Evolutionary conservation across 2,329 filamentous ascomycete species (phyloP).

Genomic region (Zymoseptoria crescenta): DNA sequence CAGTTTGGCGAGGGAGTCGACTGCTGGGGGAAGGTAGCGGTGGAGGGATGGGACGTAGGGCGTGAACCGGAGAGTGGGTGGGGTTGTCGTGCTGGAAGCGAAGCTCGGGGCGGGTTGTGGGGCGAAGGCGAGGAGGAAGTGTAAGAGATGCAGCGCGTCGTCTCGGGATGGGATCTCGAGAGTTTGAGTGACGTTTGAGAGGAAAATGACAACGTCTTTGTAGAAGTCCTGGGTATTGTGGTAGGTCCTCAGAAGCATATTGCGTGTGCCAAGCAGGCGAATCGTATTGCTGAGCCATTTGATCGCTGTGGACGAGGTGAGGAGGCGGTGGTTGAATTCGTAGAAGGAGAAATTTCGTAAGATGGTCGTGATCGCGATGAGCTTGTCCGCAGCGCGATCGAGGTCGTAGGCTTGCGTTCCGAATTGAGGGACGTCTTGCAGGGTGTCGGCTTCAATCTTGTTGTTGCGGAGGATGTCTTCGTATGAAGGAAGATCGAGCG

Average conservation of each 20-base stretch:
- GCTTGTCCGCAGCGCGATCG: constrained; percentile 74
- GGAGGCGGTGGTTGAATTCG: constrained; percentile 64
- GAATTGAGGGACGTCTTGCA: constrained; percentile 66
- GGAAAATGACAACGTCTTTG: constrained; percentile 83
- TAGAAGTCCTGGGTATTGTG: constrained; percentile 89
- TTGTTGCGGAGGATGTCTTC: constrained; percentile 81
- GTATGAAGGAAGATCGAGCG: constrained; percentile 73
- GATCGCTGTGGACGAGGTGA: constrained; percentile 71
- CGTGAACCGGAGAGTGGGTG: constrained; percentile 61
- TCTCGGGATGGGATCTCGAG: constrained; percentile 79
- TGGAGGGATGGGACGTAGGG: constrained; percentile 74
- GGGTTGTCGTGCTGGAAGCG: constrained; percentile 26
- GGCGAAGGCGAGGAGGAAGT: constrained; percentile 85
- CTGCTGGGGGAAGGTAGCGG: constrained; percentile 78
- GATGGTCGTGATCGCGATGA: constrained; percentile 88
- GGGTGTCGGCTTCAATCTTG: constrained; percentile 60
- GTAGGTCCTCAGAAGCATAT: constrained; percentile 73
- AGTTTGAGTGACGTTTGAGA: constrained; percentile 74
- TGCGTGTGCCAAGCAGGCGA: constrained; percentile 78
- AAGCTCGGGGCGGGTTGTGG: constrained; percentile 64
- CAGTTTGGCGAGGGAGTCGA: constrained; percentile 85
- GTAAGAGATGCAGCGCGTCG: constrained; percentile 75
- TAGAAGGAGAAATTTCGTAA: constrained; percentile 86
- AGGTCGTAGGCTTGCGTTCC: constrained; percentile 73
- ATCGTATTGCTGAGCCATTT: constrained; percentile 79